Percentiles rank a stretch among this genome's conserved stretches.
These are phyloP conservation scores for Climacium dendroides DNA, from an alignment of 225 moss, liverwort and hornwort species.

Conservation along the genomic window DNA sequence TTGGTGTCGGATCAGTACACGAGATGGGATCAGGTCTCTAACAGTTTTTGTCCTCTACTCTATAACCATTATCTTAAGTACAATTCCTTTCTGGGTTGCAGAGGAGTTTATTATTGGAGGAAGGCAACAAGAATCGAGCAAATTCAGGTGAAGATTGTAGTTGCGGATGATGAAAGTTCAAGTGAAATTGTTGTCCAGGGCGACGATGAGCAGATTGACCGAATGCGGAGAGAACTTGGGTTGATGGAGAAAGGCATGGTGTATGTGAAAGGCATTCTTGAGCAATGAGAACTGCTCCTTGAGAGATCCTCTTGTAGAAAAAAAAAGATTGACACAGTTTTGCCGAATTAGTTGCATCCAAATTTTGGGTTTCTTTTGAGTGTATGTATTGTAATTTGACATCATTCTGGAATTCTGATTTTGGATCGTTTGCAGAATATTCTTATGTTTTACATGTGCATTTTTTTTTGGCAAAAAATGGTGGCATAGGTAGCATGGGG, in stretches of 20 bases:
- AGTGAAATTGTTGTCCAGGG: conserved; percentile 85
- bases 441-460: neutral
- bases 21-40: neutral
- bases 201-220: conserved; percentile 89
- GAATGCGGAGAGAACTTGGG: conserved; percentile 72
- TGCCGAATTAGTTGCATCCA: neutral
- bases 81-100: conserved; percentile 9
- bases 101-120: conserved; percentile 92
- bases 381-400: neutral
- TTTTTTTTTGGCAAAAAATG: neutral
- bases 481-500: neutral
- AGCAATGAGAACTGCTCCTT: conserved; percentile 33
- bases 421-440: neutral
- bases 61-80: neutral
- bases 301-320: neutral
- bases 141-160: conserved; percentile 87
- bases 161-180: conserved; percentile 75
- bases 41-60: no score
- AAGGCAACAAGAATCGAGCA: conserved; percentile 87
- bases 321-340: neutral
- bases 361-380: neutral
- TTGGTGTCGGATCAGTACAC: neutral
- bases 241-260: conserved; percentile 99
- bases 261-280: conserved; percentile 83
- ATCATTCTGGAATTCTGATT: neutral